phyloP scores from a whole-genome alignment of 2,329 filamentous ascomycete species.

The Ceratocystis alfenasii region DNA sequence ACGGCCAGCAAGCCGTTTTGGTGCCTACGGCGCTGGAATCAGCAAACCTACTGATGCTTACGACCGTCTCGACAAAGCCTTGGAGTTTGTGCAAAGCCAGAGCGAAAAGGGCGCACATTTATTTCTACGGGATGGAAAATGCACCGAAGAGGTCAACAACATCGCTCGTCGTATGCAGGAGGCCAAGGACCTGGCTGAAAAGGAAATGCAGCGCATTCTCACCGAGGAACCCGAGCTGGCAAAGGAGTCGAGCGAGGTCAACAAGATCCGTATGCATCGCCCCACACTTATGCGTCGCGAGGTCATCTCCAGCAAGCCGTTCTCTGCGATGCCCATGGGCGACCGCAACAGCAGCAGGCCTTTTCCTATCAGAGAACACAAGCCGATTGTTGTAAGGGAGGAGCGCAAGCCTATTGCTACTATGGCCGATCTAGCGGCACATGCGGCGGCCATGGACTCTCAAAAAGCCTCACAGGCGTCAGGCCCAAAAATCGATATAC shows the following conservation, averaged over 20 bases:
- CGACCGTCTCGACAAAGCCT: conserved; percentile 62
- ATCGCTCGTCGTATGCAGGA: conserved; percentile 54
- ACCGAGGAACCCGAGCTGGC: conserved; percentile 40
- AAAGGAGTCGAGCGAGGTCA: conserved; percentile 31
- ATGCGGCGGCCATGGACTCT: background rate
- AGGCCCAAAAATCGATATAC: background rate
- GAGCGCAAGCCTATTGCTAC: conserved; percentile 7
- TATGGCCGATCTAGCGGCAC: conserved; percentile 9
- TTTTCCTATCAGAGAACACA: background rate
- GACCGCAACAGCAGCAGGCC: background rate
- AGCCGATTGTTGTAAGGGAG: background rate
- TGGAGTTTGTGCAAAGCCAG: conserved; percentile 68
- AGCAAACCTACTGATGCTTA: conserved; percentile 40
- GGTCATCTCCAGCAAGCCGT: conserved; percentile 25
- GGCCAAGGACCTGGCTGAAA: conserved; percentile 48
- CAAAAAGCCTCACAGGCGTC: conserved; percentile 1
- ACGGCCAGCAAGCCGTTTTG: conserved; percentile 12
- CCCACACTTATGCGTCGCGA: conserved; percentile 44
- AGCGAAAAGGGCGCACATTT: conserved; percentile 83
- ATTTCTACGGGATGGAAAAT: conserved; percentile 78
- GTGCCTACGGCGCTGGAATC: conserved; percentile 24
- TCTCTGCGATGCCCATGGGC: background rate
- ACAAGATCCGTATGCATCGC: conserved; percentile 39
- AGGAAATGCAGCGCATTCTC: conserved; percentile 45
- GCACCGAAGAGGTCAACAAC: conserved; percentile 59